Evolutionary conservation across 257 asterid genomes (phyloP).

Genomic region (Nemophila menziesii): DNA sequence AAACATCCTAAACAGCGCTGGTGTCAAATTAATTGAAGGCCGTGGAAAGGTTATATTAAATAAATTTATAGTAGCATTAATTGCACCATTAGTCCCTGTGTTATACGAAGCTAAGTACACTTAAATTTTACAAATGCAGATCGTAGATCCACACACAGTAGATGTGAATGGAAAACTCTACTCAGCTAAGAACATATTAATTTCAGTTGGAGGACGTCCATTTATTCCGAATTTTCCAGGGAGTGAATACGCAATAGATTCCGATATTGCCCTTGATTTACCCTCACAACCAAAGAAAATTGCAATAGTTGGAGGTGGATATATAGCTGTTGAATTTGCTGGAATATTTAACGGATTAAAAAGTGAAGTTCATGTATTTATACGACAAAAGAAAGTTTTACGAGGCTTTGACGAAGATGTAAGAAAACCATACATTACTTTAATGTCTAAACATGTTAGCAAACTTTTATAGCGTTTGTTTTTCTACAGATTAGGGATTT

Average conservation of each 20-base stretch:
- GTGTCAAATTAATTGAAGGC: slow-evolving; percentile 68
- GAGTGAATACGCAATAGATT: slow-evolving; percentile 72
- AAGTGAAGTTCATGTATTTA: slow-evolving; percentile 82
- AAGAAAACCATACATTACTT: not conserved
- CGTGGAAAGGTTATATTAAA: slow-evolving; percentile 82
- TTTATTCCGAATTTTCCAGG: slow-evolving; percentile 95
- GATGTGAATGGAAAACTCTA: slow-evolving; percentile 76
- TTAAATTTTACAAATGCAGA: slow-evolving; percentile 19
- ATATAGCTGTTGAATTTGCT: slow-evolving; percentile 97
- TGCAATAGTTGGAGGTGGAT: slow-evolving; percentile 96
- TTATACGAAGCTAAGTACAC: not conserved
- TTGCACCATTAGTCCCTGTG: too few species aligned
- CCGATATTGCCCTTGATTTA: slow-evolving; percentile 94
- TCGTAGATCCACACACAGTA: slow-evolving; percentile 84
- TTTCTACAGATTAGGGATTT: slow-evolving; percentile 73
- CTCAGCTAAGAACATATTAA: slow-evolving; percentile 78
- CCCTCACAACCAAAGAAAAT: slow-evolving; percentile 72
- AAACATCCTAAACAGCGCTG: slow-evolving; percentile 64
- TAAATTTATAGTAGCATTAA: slow-evolving; percentile 1
- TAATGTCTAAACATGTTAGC: not conserved
- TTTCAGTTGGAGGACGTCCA: slow-evolving; percentile 97
- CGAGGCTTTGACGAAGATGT: slow-evolving; percentile 99
- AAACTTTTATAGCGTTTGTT: slow-evolving; percentile 7
- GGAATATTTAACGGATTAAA: slow-evolving; percentile 89
- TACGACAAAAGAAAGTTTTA: slow-evolving; percentile 78